phyloP scores from a whole-genome alignment of 2,329 filamentous ascomycete species.

The Hypoxylon sp. region DNA sequence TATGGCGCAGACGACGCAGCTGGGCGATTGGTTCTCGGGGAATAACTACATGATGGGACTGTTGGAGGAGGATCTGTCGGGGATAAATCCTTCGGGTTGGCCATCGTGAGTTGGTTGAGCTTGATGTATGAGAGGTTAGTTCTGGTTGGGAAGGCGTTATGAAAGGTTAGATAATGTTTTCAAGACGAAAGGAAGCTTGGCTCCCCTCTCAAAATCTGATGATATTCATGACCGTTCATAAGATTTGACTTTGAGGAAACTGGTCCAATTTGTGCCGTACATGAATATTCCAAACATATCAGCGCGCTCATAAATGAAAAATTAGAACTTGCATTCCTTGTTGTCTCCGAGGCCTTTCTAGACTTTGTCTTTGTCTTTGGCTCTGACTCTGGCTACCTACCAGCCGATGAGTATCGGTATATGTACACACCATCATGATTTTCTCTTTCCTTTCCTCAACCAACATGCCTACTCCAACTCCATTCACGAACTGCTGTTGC shows the following conservation, averaged over 20 bases:
- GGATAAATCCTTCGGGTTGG: constrained; percentile 50
- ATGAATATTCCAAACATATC: background rate
- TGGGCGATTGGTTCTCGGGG: constrained; percentile 56
- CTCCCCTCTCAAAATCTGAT: constrained; percentile 25
- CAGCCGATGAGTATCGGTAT: constrained; percentile 32
- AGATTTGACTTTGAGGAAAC: background rate
- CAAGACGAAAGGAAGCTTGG: background rate
- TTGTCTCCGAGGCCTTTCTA: constrained; percentile 17
- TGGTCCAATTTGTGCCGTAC: background rate
- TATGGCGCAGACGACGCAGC: constrained; percentile 50
- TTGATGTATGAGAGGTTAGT: background rate
- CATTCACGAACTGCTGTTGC: constrained; percentile 37
- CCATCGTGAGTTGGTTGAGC: constrained; percentile 33
- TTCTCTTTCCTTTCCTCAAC: constrained; percentile 1
- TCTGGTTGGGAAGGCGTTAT: constrained; percentile 4
- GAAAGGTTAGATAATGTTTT: background rate
- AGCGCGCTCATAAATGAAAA: background rate
- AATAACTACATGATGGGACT: constrained; percentile 55
- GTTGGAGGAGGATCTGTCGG: constrained; percentile 54
- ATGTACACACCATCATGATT: constrained; percentile 33
- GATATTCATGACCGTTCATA: background rate
- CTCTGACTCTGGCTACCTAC: constrained; percentile 16
- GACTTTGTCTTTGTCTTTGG: background rate
- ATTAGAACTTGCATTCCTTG: constrained; percentile 24
- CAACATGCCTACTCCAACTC: background rate